Evolutionary conservation across 371 early-diverging fungal genomes (phyloP).

Genomic region (Mucor velutinosus): DNA sequence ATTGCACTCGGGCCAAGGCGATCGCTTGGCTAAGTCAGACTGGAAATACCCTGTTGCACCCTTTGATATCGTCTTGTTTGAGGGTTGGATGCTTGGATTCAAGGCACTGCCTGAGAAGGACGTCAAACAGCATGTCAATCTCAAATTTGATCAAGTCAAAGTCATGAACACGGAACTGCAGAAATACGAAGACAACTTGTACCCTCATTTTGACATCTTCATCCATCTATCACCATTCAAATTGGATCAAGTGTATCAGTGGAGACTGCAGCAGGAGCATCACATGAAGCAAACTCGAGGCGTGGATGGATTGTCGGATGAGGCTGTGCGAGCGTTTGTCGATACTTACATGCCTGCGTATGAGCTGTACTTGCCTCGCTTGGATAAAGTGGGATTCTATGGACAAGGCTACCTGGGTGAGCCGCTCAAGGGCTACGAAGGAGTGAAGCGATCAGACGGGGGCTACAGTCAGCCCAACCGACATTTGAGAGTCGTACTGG

Average conservation of each 20-base stretch:
- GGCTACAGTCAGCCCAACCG: constrained; percentile 33
- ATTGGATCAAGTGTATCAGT: constrained; percentile 70
- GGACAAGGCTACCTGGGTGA: constrained; percentile 26
- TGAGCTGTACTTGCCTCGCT: constrained; percentile 67
- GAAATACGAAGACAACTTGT: constrained; percentile 57
- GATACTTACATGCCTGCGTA: constrained; percentile 92
- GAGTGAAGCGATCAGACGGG: constrained; percentile 28
- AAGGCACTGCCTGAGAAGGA: constrained; percentile 50
- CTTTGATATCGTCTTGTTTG: constrained; percentile 83
- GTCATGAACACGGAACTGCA: constrained; percentile 58
- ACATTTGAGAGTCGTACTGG: constrained; percentile 38
- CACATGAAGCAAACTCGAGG: constrained; percentile 51
- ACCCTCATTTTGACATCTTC: constrained; percentile 74
- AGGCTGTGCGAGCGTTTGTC: constrained; percentile 82
- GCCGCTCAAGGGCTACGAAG: constrained; percentile 37
- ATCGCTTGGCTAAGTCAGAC: constrained; percentile 57
- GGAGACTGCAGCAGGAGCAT: constrained; percentile 89
- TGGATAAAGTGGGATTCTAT: constrained; percentile 60
- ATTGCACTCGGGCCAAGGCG: constrained; percentile 76
- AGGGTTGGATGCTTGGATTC: constrained; percentile 96
- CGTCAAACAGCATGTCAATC: constrained; percentile 17
- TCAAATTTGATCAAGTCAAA: constrained; percentile 35
- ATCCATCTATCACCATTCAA: constrained; percentile 70
- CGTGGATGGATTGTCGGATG: constrained; percentile 63
- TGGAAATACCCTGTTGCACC: constrained; percentile 66